These are phyloP conservation scores for barrel medic (Medicago truncatula) DNA, from an alignment of 306 rosid species.

Conservation along the genomic window MtrunA17r5.0-ANR NC_053048.1:44687501-44688000, in stretches of 20 bases:
- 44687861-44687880: slow-evolving; percentile 71
- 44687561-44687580: no score
- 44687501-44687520: no score
- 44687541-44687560: no score
- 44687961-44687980: slow-evolving; percentile 33
- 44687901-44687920: slow-evolving; percentile 56
- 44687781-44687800: not conserved
- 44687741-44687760: slow-evolving; percentile 72
- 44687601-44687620: no score
- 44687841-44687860: slow-evolving; percentile 97
- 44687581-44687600: no score
- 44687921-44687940: slow-evolving; percentile 55
- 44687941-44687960: slow-evolving; percentile 40
- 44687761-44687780: not conserved
- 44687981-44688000: slow-evolving; percentile 24
- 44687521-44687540: no score
- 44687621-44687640: no score
- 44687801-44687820: not conserved
- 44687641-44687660: no score
- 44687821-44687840: slow-evolving; percentile 53
- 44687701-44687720: slow-evolving; percentile 53
- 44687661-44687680: no score
- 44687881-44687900: slow-evolving; percentile 73
- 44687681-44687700: slow-evolving; percentile 56
- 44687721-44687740: slow-evolving; percentile 70